phyloP scores from a whole-genome alignment of 1,284 basidiomycete species.

The Irpex lacteus region DNA sequence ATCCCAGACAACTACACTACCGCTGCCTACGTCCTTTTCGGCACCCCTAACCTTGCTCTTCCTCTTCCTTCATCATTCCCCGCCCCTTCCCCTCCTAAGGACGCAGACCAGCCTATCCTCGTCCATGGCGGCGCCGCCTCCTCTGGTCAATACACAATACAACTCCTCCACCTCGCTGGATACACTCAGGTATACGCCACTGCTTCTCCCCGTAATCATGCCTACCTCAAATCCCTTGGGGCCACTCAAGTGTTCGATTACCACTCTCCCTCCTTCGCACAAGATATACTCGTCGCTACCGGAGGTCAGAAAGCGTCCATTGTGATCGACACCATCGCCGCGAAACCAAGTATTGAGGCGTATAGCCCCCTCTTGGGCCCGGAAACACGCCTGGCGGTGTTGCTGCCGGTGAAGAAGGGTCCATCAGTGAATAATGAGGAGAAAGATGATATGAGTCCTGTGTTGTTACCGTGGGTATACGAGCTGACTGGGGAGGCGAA shows the following conservation, averaged over 20 bases:
- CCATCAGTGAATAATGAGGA: neutral
- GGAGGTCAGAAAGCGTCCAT: conserved; percentile 33
- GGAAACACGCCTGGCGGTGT: conserved; percentile 38
- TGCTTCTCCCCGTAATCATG: conserved; percentile 47
- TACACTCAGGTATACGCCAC: conserved; percentile 52
- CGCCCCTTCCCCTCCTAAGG: conserved; percentile 26
- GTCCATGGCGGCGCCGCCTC: conserved; percentile 59
- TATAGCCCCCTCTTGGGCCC: conserved; percentile 35
- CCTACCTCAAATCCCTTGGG: conserved; percentile 43
- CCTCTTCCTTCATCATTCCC: conserved; percentile 40
- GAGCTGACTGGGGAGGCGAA: neutral
- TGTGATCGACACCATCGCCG: conserved; percentile 43
- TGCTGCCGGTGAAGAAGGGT: conserved; percentile 46
- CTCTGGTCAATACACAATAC: conserved; percentile 52
- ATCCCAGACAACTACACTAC: conserved; percentile 52
- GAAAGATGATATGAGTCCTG: conserved; percentile 1
- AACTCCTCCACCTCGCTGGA: conserved; percentile 49
- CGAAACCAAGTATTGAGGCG: conserved; percentile 34
- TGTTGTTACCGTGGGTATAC: neutral
- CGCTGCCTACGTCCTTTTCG: conserved; percentile 47
- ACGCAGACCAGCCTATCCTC: conserved; percentile 39
- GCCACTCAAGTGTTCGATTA: conserved; percentile 53
- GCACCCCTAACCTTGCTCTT: conserved; percentile 33
- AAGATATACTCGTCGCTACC: conserved; percentile 39
- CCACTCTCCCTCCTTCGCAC: conserved; percentile 35